A percentile compares a stretch with the other conserved stretches of the same genome.
These are phyloP conservation scores for Fusarium sp. DNA, from an alignment of 2,329 filamentous ascomycete genomes.

Conservation along the genomic window DNA sequence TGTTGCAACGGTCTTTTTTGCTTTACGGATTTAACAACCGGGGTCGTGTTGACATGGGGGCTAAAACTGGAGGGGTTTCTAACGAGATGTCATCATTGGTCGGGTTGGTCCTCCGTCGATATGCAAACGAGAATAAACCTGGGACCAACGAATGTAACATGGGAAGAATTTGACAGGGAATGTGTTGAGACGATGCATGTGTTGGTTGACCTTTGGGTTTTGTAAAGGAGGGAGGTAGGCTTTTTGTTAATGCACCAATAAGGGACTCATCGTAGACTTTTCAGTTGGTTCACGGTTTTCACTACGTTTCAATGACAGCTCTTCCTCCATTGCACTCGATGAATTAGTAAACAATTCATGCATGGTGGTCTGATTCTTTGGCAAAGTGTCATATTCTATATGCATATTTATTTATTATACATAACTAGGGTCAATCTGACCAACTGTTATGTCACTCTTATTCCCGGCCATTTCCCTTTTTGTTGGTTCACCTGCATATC, in stretches of 20 bases:
- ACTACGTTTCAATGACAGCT: neutral
- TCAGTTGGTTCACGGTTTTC: neutral
- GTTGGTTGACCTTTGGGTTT: conserved; percentile 12
- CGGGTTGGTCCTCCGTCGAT: conserved; percentile 8
- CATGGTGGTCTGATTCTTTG: neutral
- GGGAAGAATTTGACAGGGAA: neutral
- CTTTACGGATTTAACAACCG: neutral
- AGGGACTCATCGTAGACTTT: neutral
- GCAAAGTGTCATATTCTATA: neutral
- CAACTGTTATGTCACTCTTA: neutral
- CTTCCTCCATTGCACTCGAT: rapidly evolving
- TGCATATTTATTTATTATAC: neutral
- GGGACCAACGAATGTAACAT: conserved; percentile 17
- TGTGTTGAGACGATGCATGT: conserved; percentile 6
- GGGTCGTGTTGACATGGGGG: neutral
- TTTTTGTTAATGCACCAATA: conserved; percentile 24
- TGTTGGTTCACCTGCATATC: neutral
- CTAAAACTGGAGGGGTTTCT: neutral
- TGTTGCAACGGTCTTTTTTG: neutral
- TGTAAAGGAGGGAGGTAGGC: neutral
- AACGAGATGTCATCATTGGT: neutral
- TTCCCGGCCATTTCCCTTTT: neutral
- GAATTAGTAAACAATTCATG: rapidly evolving
- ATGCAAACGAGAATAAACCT: neutral
- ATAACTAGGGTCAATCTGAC: neutral